These are phyloP conservation scores for Trebouxia sp. DNA, from an alignment of 139 green algal species.

Conservation along the genomic window DNA sequence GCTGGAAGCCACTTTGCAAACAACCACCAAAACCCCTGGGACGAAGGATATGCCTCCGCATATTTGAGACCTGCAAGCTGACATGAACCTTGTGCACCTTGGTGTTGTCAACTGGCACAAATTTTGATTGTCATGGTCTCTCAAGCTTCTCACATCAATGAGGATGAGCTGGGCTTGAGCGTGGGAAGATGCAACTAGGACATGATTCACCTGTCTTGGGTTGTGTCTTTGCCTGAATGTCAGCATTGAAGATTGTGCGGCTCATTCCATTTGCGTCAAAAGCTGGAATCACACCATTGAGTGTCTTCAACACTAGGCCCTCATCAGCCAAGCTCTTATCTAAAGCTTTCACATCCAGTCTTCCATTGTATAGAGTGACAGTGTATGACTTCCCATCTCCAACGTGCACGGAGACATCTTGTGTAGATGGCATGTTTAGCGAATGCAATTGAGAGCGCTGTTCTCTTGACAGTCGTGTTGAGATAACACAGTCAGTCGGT, in stretches of 20 bases:
- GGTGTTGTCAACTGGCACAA: background rate
- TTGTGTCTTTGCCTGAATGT: background rate
- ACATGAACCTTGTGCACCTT: background rate
- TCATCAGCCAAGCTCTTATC: background rate
- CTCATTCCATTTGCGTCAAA: background rate
- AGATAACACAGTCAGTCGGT: too few species aligned
- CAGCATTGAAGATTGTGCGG: background rate
- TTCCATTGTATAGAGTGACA: background rate
- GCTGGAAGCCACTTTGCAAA: too few species aligned
- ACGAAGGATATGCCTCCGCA: background rate
- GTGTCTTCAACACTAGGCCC: background rate
- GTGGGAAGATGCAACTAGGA: background rate
- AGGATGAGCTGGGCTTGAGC: background rate
- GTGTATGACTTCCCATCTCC: background rate
- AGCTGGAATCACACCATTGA: background rate
- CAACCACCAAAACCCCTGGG: background rate
- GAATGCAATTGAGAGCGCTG: too few species aligned
- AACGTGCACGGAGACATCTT: background rate
- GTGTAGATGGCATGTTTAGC: background rate
- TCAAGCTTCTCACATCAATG: background rate
- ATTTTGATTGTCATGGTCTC: background rate
- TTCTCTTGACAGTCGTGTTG: too few species aligned
- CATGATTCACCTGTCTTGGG: background rate
- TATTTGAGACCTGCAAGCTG: background rate
- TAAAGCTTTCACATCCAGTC: background rate